Conservation (phyloP, 805 yeast species). For the Yarrowia sp. region DNA sequence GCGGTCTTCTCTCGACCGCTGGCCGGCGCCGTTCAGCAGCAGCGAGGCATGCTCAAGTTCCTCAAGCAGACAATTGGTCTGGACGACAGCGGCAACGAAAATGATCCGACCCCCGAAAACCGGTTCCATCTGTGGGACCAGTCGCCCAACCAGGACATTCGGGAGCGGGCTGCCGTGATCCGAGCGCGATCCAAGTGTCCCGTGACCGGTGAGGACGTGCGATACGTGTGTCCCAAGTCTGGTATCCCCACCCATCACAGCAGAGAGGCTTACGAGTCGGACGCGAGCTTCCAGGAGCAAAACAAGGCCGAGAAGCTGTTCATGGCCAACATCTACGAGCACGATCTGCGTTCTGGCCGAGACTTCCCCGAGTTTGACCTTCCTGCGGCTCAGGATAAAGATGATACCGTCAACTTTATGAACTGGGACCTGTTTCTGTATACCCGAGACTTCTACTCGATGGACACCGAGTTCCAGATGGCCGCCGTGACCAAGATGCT, state of each 20-base stretch:
- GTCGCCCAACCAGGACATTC: slow-evolving; percentile 84
- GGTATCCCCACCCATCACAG: slow-evolving; percentile 98
- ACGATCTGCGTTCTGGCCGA: slow-evolving; percentile 92
- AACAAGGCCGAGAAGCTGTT: slow-evolving; percentile 76
- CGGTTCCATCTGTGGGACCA: slow-evolving; percentile 90
- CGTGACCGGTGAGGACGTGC: slow-evolving; percentile 78
- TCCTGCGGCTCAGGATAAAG: slow-evolving; percentile 79
- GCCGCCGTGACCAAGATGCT: slow-evolving; percentile 95
- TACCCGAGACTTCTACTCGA: slow-evolving; percentile 89
- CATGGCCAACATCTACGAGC: slow-evolving; percentile 91
- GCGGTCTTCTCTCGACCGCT: slow-evolving; percentile 17
- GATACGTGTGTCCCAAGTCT: slow-evolving; percentile 87
- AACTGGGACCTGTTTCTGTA: slow-evolving; percentile 94
- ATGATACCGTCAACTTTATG: slow-evolving; percentile 72
- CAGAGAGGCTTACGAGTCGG: slow-evolving; percentile 86
- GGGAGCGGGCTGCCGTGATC: slow-evolving; percentile 90
- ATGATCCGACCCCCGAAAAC: slow-evolving; percentile 73
- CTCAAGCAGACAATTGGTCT: slow-evolving; percentile 56
- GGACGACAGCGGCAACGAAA: slow-evolving; percentile 64
- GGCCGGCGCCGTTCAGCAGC: slow-evolving; percentile 33
- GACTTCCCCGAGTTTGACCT: slow-evolving; percentile 95
- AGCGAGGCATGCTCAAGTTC: slow-evolving; percentile 41
- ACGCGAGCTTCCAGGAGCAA: slow-evolving; percentile 70
- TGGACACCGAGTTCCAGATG: slow-evolving; percentile 95
- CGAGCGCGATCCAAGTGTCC: slow-evolving; percentile 90